Conservation (phyloP, 805 yeast genomes). For the Cyberlindnera euphorbiae region DNA sequence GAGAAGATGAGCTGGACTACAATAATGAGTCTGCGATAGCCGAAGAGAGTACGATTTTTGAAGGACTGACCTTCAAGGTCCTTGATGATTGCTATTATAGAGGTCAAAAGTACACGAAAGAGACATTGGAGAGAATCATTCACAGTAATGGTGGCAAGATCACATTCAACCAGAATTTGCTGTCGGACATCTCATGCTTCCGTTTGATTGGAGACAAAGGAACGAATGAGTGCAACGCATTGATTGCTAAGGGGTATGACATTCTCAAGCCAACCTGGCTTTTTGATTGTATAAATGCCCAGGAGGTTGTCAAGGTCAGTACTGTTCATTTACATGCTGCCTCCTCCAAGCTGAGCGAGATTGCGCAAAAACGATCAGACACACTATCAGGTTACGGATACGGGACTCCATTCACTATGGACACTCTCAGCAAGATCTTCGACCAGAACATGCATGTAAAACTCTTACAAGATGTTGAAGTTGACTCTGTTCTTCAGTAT, state of each 20-base stretch:
- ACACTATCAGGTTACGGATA: constrained; percentile 56
- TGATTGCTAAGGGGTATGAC: constrained; percentile 49
- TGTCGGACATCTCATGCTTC: constrained; percentile 14
- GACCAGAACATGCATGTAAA: constrained; percentile 9
- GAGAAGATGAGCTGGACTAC: constrained; percentile 22
- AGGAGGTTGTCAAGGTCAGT: constrained; percentile 47
- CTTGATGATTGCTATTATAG: constrained; percentile 42
- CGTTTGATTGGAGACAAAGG: constrained; percentile 35
- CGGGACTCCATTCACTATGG: constrained; percentile 24
- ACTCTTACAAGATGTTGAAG: constrained; percentile 2
- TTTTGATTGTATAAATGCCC: constrained; percentile 51
- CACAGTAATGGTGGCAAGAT: constrained; percentile 49
- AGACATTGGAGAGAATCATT: constrained; percentile 35
- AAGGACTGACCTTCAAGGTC: constrained; percentile 43
- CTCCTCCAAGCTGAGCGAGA: constrained; percentile 25
- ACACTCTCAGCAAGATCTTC: constrained; percentile 11
- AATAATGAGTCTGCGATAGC: constrained; percentile 19
- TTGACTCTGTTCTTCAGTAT: constrained; percentile 8
- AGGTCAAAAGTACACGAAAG: constrained; percentile 26
- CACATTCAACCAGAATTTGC: constrained; percentile 27
- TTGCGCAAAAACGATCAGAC: constrained; percentile 42
- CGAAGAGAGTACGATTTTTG: constrained; percentile 35
- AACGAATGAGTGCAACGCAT: constrained; percentile 34
- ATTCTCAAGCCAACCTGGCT: constrained; percentile 70
- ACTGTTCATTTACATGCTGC: constrained; percentile 51